Conservation (phyloP, 169 alveolate genomes). For the Plasmodium ovale region DNA sequence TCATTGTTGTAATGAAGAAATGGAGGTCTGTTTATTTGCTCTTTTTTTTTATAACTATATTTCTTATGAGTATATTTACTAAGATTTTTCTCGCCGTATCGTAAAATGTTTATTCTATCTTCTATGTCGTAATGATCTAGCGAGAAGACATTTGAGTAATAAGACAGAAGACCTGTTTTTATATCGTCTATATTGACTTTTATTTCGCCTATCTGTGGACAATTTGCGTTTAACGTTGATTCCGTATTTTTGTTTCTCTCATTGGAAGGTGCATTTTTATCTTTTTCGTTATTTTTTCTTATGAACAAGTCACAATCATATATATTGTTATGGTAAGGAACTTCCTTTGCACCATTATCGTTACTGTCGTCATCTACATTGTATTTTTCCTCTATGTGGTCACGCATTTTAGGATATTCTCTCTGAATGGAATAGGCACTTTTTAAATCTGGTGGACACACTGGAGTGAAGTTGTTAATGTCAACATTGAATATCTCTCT, state of each 20-base stretch:
- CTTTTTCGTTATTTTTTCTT: neutral
- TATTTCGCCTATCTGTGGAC: constrained; percentile 59
- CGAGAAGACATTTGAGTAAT: constrained; percentile 52
- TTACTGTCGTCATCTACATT: neutral
- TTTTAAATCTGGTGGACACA: constrained; percentile 14
- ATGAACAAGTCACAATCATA: constrained; percentile 13
- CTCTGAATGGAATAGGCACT: constrained; percentile 33
- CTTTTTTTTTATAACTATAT: constrained; percentile 11
- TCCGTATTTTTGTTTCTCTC: neutral
- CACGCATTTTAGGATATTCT: neutral
- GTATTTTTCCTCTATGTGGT: neutral
- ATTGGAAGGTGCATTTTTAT: neutral
- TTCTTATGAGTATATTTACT: constrained; percentile 18
- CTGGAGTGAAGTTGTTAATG: constrained; percentile 35
- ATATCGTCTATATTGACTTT: constrained; percentile 72
- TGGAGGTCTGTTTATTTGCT: neutral
- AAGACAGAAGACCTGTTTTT: constrained; percentile 36
- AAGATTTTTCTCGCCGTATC: constrained; percentile 52
- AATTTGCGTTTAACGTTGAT: constrained; percentile 6
- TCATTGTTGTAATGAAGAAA: constrained; percentile 18
- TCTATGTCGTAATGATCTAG: constrained; percentile 69
- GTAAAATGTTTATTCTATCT: constrained; percentile 48
- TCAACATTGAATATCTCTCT: constrained; percentile 62
- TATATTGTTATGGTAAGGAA: neutral
- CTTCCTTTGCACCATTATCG: neutral